A percentile compares a stretch with the other conserved stretches of the same genome.
Conservation (phyloP, 345 rosid genomes). For the Eucalyptus brandiana region DNA sequence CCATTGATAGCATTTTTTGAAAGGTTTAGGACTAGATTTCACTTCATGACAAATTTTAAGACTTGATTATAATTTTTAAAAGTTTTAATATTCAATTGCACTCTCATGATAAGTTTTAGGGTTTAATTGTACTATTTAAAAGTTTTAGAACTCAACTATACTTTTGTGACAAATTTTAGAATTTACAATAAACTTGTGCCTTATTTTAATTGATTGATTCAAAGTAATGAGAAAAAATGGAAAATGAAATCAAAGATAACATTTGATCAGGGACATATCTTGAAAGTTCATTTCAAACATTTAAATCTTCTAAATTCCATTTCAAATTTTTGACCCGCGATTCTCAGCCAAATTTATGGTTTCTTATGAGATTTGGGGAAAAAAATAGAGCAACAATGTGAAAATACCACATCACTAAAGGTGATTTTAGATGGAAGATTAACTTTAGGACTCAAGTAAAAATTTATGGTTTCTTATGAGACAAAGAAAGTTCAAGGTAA, state of each 20-base stretch:
- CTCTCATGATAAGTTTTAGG: too few species aligned
- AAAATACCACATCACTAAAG: not conserved
- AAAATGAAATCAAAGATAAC: not conserved
- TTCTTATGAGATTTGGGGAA: not conserved
- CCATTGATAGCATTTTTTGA: too few species aligned
- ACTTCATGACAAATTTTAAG: too few species aligned
- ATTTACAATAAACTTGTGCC: not conserved
- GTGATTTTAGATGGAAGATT: not conserved
- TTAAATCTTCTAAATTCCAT: too few species aligned
- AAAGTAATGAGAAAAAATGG: not conserved
- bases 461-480: not conserved
- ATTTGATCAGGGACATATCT: not conserved
- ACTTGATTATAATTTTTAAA: too few species aligned
- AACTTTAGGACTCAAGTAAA: not conserved
- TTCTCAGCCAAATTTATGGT: too few species aligned
- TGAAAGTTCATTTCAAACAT: not conserved
- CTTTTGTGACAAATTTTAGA: too few species aligned
- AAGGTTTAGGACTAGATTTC: too few species aligned
- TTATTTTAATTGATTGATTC: not conserved
- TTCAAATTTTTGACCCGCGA: not conserved
- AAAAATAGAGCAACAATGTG: not conserved
- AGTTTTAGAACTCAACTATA: too few species aligned
- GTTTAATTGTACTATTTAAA: too few species aligned
- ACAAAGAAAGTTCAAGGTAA: too few species aligned
- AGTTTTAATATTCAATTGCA: too few species aligned